Conservation (phyloP, 148 eudicot species). For the Talinum fruticosum region DNA sequence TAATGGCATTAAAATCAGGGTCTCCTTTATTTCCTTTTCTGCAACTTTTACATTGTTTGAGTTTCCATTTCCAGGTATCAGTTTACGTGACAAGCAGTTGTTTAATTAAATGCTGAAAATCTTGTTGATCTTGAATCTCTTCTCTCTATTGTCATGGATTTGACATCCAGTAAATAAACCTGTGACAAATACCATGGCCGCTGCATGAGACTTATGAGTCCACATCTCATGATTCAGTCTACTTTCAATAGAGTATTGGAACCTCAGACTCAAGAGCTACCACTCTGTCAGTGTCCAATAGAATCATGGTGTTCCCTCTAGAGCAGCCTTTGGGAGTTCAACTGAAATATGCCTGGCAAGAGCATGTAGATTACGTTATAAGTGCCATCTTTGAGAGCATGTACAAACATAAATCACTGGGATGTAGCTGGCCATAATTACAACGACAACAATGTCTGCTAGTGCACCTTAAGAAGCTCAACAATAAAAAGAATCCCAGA, state of each 20-base stretch:
- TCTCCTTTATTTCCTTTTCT: conserved; percentile 13
- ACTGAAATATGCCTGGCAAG: too few relatives aligned
- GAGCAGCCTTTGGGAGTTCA: too few relatives aligned
- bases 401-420: too few relatives aligned
- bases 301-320: too few relatives aligned
- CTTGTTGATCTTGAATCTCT: conserved; percentile 42
- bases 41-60: conserved; percentile 42
- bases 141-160: conserved; percentile 38
- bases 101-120: conserved; percentile 16
- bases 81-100: background rate
- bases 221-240: conserved; percentile 57
- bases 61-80: conserved; percentile 28
- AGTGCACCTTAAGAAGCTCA: background rate
- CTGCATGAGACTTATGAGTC: conserved; percentile 23
- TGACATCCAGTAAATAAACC: conserved; percentile 43
- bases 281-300: background rate
- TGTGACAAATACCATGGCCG: conserved; percentile 43
- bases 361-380: background rate
- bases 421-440: background rate
- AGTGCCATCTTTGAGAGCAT: background rate
- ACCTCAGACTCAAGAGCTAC: conserved; percentile 56
- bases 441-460: background rate
- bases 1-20: conserved; percentile 1
- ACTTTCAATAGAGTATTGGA: conserved; percentile 43
- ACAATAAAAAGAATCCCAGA: background rate